These are phyloP conservation scores for Plectosphaerella sp. DNA, from an alignment of 2,329 filamentous ascomycete genomes.

Conservation along the genomic window DNA sequence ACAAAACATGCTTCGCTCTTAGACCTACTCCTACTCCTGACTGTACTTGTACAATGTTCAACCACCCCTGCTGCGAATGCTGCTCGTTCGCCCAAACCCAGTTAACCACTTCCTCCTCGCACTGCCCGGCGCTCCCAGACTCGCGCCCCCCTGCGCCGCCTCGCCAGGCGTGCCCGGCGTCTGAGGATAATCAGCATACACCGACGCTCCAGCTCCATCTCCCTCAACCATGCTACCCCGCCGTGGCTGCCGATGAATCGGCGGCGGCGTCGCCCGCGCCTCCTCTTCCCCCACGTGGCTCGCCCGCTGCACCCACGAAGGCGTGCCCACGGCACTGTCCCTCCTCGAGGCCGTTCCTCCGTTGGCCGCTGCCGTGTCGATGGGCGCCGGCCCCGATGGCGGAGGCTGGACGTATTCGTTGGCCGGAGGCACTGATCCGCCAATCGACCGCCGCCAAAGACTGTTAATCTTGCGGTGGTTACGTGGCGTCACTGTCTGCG, in stretches of 20 bases:
- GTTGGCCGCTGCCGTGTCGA: not conserved
- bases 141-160: conserved; percentile 5
- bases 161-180: conserved; percentile 4
- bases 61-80: conserved; percentile 20
- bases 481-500: conserved; percentile 29
- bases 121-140: conserved; percentile 2
- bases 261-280: conserved; percentile 49
- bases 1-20: no score
- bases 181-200: not conserved
- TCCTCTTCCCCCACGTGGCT: conserved; percentile 34
- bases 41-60: conserved; percentile 1
- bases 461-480: conserved; percentile 41
- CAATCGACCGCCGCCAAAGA: conserved; percentile 47
- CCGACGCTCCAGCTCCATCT: conserved; percentile 7
- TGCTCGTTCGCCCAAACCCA: conserved; percentile 23
- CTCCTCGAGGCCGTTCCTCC: not conserved
- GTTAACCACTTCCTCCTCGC: conserved; percentile 23
- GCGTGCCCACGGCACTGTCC: conserved; percentile 27
- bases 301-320: conserved; percentile 31
- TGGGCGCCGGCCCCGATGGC: not conserved
- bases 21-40: not conserved
- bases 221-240: conserved; percentile 9
- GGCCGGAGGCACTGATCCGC: conserved; percentile 19
- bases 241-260: conserved; percentile 42
- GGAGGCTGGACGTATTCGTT: not conserved